phyloP scores from a whole-genome alignment of 2,329 filamentous ascomycete genomes.

The Fusarium begoniae region DNA sequence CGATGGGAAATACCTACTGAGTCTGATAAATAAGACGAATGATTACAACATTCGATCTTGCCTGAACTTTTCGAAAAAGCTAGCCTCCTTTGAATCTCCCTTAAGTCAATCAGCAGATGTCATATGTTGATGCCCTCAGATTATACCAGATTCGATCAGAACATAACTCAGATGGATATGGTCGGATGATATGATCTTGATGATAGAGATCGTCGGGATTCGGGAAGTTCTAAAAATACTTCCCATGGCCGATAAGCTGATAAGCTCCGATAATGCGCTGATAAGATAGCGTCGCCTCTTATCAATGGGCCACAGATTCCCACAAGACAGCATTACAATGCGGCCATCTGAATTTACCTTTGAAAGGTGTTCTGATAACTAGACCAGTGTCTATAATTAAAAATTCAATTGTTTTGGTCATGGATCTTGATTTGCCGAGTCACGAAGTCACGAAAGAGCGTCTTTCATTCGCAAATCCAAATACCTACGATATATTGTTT shows the following conservation, averaged over 20 bases:
- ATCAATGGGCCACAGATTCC: background rate
- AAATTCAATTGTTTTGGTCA: fast-evolving
- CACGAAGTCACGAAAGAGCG: fast-evolving
- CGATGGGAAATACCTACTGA: constrained; percentile 48
- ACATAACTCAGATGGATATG: background rate
- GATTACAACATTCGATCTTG: background rate
- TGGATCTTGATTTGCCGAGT: fast-evolving
- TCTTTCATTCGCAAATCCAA: fast-evolving
- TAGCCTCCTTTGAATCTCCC: background rate
- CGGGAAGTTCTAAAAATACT: background rate
- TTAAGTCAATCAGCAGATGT: background rate
- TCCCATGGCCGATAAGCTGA: background rate
- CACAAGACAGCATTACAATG: background rate
- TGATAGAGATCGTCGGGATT: background rate
- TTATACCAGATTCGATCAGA: background rate
- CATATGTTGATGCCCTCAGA: background rate
- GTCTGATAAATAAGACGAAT: background rate
- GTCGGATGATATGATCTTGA: background rate
- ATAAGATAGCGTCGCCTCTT: background rate
- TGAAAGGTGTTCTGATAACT: background rate
- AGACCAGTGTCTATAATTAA: too few species aligned
- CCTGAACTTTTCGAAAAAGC: fast-evolving
- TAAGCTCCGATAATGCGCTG: fast-evolving
- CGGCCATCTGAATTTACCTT: background rate
- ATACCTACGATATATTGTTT: fast-evolving